Conservation (phyloP, 257 asterid genomes). For the Ophiorrhiza pumila region DNA sequence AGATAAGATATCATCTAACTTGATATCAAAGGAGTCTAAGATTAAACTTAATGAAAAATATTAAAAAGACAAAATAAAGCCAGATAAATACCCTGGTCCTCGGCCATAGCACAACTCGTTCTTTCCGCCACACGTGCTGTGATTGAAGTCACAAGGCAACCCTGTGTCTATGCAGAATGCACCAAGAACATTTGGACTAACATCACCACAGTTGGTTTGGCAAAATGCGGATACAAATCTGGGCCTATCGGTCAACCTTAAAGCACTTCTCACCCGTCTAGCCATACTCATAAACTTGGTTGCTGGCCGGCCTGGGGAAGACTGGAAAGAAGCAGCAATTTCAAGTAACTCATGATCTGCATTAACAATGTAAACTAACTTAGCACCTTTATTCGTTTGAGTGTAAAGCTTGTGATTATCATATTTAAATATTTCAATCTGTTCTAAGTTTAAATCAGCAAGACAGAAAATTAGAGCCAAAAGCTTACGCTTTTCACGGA, state of each 20-base stretch:
- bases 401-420: background rate
- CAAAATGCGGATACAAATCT: slow-evolving; percentile 93
- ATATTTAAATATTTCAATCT: background rate
- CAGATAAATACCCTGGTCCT: slow-evolving; percentile 82
- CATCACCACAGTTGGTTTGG: slow-evolving; percentile 97
- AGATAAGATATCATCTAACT: slow-evolving; percentile 14
- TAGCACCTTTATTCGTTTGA: background rate
- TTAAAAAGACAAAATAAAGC: background rate
- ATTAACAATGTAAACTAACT: slow-evolving; percentile 25
- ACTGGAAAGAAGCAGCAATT: slow-evolving; percentile 76
- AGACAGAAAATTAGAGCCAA: slow-evolving; percentile 13
- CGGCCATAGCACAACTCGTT: slow-evolving; percentile 94
- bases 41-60: background rate
- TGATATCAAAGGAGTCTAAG: background rate
- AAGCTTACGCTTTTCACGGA: slow-evolving; percentile 61
- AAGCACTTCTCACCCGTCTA: slow-evolving; percentile 86
- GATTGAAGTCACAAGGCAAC: slow-evolving; percentile 94
- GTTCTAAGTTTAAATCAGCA: slow-evolving; percentile 1
- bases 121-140: slow-evolving; percentile 95
- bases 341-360: slow-evolving; percentile 89
- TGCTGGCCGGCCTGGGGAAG: slow-evolving; percentile 64
- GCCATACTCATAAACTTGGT: slow-evolving; percentile 64
- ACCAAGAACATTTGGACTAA: slow-evolving; percentile 98
- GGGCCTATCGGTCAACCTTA: slow-evolving; percentile 70
- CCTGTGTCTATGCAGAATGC: slow-evolving; percentile 95